These are phyloP conservation scores for Malassezia yamatoensis DNA, from an alignment of 1,284 basidiomycete genomes.

Conservation along the genomic window DNA sequence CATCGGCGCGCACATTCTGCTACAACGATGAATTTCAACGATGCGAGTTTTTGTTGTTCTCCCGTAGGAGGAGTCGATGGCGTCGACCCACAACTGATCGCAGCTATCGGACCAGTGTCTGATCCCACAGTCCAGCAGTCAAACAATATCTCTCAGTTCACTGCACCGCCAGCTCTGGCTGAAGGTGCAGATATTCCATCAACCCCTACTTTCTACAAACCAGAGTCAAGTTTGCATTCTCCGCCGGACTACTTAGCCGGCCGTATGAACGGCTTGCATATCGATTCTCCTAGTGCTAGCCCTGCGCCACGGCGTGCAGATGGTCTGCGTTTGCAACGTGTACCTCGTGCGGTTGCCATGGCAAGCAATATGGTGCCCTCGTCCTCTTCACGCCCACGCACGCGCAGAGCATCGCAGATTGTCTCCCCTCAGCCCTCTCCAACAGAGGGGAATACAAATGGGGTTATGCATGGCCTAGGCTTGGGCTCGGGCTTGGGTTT, in stretches of 20 bases:
- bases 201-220: background rate
- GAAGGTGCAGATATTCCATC: background rate
- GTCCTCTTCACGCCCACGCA: slow-evolving; percentile 13
- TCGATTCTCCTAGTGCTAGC: slow-evolving; percentile 10
- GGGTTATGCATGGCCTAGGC: background rate
- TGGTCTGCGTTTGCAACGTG: slow-evolving; percentile 52
- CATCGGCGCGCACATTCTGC: slow-evolving; percentile 43
- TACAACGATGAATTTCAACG: slow-evolving; percentile 21
- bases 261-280: background rate
- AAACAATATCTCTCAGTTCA: too few relatives aligned
- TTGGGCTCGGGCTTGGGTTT: slow-evolving; percentile 4
- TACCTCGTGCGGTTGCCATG: slow-evolving; percentile 53
- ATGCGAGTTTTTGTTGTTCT: slow-evolving; percentile 28
- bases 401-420: background rate
- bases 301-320: slow-evolving; percentile 20
- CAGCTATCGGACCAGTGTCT: slow-evolving; percentile 26
- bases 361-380: slow-evolving; percentile 49
- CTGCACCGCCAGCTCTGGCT: too few relatives aligned
- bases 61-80: slow-evolving; percentile 45
- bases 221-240: background rate
- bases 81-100: slow-evolving; percentile 42
- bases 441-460: background rate
- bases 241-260: slow-evolving; percentile 6
- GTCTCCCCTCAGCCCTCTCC: slow-evolving; percentile 14
- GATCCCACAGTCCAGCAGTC: background rate